phyloP scores from a whole-genome alignment of 345 rosid genomes.

The Psidium friedrichsthalianum region DNA sequence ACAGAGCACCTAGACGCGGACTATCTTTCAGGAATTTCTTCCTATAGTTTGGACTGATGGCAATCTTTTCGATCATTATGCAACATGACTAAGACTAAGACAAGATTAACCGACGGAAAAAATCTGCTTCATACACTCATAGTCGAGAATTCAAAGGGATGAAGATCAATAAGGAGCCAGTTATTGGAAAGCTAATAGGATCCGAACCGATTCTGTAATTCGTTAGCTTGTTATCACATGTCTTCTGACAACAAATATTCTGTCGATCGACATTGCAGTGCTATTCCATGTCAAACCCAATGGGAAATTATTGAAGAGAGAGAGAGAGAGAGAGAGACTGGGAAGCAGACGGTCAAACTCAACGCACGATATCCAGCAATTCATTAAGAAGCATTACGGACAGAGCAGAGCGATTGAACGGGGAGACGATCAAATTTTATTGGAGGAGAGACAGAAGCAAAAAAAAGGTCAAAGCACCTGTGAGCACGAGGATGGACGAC shows the following conservation, averaged over 20 bases:
- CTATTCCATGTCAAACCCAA: neutral
- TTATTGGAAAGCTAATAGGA: no score
- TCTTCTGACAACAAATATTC: neutral
- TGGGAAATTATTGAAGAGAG: neutral
- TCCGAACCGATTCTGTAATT: neutral
- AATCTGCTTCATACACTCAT: neutral
- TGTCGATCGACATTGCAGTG: neutral
- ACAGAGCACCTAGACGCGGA: neutral
- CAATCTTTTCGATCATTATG: neutral
- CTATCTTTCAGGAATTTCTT: neutral
- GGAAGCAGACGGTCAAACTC: neutral
- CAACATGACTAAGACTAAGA: neutral
- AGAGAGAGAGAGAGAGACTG: neutral
- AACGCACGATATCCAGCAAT: neutral
- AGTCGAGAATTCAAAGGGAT: neutral
- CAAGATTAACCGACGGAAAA: neutral
- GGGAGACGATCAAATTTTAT: neutral
- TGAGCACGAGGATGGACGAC: slow-evolving; percentile 72
- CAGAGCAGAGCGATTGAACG: neutral
- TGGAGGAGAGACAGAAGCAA: neutral
- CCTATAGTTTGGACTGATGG: neutral
- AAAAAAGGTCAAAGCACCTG: slow-evolving; percentile 10
- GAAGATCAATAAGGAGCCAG: neutral
- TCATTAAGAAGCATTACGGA: neutral
- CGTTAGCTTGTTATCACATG: neutral